A percentile compares a stretch with the other conserved stretches of the same genome.
These are phyloP conservation scores for Aristolochia californica DNA, from an alignment of 164 flowering plant species.

Conservation along the genomic window DNA sequence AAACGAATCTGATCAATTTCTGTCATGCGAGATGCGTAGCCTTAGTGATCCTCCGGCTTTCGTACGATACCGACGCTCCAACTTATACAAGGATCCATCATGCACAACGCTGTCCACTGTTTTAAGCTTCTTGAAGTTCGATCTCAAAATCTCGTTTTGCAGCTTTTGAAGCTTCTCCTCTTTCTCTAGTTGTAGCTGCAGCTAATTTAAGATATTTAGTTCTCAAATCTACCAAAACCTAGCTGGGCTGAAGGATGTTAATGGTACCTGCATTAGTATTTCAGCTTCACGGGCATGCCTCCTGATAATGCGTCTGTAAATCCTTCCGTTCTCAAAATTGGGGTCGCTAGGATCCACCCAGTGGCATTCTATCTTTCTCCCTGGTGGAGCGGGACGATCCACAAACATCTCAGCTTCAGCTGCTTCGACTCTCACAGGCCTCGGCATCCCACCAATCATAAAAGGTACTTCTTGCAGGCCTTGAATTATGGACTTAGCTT, in stretches of 20 bases:
- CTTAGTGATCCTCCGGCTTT: too few species aligned
- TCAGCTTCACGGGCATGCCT: slow-evolving; percentile 22
- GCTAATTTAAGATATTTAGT: not conserved
- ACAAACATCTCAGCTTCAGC: slow-evolving; percentile 53
- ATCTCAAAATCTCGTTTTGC: slow-evolving; percentile 35
- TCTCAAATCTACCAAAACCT: not conserved
- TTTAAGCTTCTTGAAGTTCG: slow-evolving; percentile 45
- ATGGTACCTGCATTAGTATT: slow-evolving; percentile 34
- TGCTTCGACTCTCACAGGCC: slow-evolving; percentile 58
- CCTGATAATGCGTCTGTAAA: slow-evolving; percentile 24
- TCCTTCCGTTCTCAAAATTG: slow-evolving; percentile 38
- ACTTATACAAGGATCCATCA: slow-evolving; percentile 28
- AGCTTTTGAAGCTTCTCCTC: slow-evolving; percentile 54
- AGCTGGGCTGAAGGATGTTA: not conserved
- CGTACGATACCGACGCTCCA: slow-evolving; percentile 35
- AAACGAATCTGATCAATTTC: too few species aligned
- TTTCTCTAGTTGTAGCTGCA: slow-evolving; percentile 36
- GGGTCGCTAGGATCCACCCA: slow-evolving; percentile 60
- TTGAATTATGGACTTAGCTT: slow-evolving; percentile 24
- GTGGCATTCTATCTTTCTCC: slow-evolving; percentile 20
- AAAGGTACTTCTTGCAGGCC: slow-evolving; percentile 26
- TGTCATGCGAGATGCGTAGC: too few species aligned
- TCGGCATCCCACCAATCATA: slow-evolving; percentile 76
- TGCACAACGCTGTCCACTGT: slow-evolving; percentile 24
- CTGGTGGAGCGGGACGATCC: slow-evolving; percentile 57